These are phyloP conservation scores for Citrus maxima DNA, from an alignment of 345 rosid genomes.

Conservation along the genomic window DNA sequence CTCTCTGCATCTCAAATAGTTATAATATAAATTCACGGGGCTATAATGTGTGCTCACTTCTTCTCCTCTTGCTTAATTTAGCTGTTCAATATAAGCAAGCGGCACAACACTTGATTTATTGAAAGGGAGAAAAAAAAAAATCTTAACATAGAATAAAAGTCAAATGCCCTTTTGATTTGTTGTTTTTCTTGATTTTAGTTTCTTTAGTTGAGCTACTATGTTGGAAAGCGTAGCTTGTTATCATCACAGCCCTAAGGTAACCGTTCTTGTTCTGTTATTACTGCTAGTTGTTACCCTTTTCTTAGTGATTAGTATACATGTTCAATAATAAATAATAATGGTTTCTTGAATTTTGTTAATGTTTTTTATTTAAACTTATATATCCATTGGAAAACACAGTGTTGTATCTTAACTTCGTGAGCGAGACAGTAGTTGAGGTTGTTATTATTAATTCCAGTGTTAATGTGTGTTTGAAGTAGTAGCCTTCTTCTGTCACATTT, in stretches of 20 bases:
- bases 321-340: not conserved
- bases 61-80: slow-evolving; percentile 25
- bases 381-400: no score
- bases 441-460: not conserved
- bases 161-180: slow-evolving; percentile 22
- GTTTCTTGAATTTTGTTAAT: not conserved
- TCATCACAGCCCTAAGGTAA: slow-evolving; percentile 52
- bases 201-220: slow-evolving; percentile 21
- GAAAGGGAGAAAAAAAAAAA: slow-evolving; percentile 1
- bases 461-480: no score
- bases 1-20: slow-evolving; percentile 5
- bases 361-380: not conserved
- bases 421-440: not conserved
- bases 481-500: not conserved
- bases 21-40: slow-evolving; percentile 11
- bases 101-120: not conserved
- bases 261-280: not conserved
- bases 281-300: not conserved
- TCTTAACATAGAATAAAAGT: not conserved
- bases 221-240: slow-evolving; percentile 52
- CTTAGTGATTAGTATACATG: not conserved
- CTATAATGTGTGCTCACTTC: slow-evolving; percentile 35
- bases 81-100: not conserved
- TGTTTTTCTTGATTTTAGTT: not conserved
- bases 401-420: no score